Evolutionary conservation across 306 rosid genomes (phyloP), one percentile per base, ranked within the genome.

Genomic region (Prunus dulcis): DNA sequence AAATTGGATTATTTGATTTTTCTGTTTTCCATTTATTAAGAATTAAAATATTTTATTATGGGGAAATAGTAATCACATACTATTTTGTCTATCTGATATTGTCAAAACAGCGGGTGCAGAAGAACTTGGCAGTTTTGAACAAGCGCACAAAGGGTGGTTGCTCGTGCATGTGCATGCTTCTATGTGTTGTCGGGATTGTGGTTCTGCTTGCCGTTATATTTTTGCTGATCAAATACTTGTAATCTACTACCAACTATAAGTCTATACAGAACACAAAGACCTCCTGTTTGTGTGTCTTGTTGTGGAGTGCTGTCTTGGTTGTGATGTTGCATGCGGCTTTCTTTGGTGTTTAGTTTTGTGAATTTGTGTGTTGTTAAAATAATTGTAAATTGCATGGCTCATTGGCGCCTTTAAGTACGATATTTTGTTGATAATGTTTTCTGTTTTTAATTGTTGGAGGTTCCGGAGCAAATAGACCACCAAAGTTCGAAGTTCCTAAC

Each of bases 71-170:
- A 77, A 71, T 77, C 34, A 19, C 70, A 19, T 58, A 46, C 57
- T 69, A 12, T 75, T 68, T 72, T 74, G 60, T 75, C 27, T 75
- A 52, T 73, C 12, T 34, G 55, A 75, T 56, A 51, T 22, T 86
- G n/a, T 76, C 13, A 74, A 81, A 85, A 88, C 98, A 95, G 97
- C 82, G 99, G 71, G 99, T 95, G 71, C 96, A 88, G 89, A 95
- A 95, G 89, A 89, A 86, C 81, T 93, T 95, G 90, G 96, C 97
- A 62, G 46, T 89, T 73, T 65, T 95, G 80, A 92, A 92, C 86
- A 95, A 92, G 75, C 96, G 96, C 41, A 82, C 88, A 13, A 92
- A 92, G 81, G 97, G 97, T 57, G 93, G 96, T 61, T 95, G 99
- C 88, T 83, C 99, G 69, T 92, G 99, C 92, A 67, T 92, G 91